Evolutionary conservation across 805 yeast genomes (phyloP).

Genomic region (Candida endomychidarum): DNA sequence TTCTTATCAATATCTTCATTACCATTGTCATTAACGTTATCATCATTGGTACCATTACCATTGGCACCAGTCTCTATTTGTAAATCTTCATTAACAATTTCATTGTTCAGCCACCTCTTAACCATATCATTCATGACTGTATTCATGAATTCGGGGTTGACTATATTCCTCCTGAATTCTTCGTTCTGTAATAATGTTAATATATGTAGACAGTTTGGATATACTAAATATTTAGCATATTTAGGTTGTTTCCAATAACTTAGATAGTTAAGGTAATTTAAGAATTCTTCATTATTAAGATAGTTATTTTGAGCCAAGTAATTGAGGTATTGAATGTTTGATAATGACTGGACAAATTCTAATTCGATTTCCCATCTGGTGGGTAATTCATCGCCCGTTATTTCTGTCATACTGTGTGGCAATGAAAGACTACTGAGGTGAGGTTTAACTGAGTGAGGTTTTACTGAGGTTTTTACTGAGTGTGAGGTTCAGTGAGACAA

Average conservation of each 20-base stretch:
- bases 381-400: slow-evolving; percentile 44
- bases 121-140: slow-evolving; percentile 75
- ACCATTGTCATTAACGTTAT: neutral
- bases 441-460: too few relatives aligned
- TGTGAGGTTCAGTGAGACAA: neutral
- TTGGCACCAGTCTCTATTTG: neutral
- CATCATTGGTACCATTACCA: neutral
- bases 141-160: slow-evolving; percentile 56
- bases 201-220: slow-evolving; percentile 87
- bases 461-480: too few relatives aligned
- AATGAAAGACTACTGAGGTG: too few relatives aligned
- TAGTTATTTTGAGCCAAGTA: slow-evolving; percentile 83
- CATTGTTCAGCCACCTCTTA: slow-evolving; percentile 51
- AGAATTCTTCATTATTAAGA: slow-evolving; percentile 67
- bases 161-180: slow-evolving; percentile 54
- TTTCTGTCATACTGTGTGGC: slow-evolving; percentile 8
- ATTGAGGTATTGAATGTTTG: slow-evolving; percentile 84
- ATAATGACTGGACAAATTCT: slow-evolving; percentile 92
- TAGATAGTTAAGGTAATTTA: slow-evolving; percentile 74
- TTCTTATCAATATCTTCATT: neutral
- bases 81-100: slow-evolving; percentile 3
- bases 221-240: slow-evolving; percentile 68
- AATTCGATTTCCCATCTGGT: slow-evolving; percentile 83
- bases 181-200: slow-evolving; percentile 59
- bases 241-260: slow-evolving; percentile 82